Conservation (phyloP, 352 stramenopile species). For the Blastocystis sp. region DNA sequence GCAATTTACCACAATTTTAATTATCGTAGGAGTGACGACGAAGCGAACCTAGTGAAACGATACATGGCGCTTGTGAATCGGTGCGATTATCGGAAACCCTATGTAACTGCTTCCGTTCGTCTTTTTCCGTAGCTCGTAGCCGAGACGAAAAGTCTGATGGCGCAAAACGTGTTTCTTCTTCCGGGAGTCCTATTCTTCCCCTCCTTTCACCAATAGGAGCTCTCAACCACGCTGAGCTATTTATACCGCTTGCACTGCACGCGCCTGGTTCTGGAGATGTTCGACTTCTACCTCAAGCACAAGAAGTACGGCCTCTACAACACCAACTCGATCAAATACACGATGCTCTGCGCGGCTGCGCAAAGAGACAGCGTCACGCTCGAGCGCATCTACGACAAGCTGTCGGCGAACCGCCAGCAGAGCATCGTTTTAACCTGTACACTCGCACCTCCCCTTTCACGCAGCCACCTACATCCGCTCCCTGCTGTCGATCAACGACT, state of each 20-base stretch:
- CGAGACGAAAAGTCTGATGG: background rate
- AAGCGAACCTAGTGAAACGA: background rate
- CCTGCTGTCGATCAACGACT: conserved; percentile 15
- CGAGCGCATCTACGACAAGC: background rate
- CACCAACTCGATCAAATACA: conserved; percentile 4
- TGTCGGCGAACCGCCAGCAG: background rate
- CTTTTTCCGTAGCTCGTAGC: background rate
- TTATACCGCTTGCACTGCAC: conserved; percentile 15
- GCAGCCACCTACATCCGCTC: conserved; percentile 27
- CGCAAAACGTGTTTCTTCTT: conserved; percentile 1
- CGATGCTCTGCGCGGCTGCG: conserved; percentile 18
- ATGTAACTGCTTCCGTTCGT: background rate
- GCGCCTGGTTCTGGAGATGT: background rate
- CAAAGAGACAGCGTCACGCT: background rate
- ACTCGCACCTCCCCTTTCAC: background rate
- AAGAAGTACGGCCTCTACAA: background rate
- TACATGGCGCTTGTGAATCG: background rate
- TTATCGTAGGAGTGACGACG: background rate
- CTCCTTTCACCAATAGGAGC: background rate
- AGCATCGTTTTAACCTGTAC: conserved; percentile 7
- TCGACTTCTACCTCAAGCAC: conserved; percentile 5
- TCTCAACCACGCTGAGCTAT: conserved; percentile 16
- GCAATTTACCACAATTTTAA: background rate
- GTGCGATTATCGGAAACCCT: background rate
- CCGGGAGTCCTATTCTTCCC: background rate